Conservation (phyloP, 129 eudicot species). For the Oenanthe sinensis region DNA sequence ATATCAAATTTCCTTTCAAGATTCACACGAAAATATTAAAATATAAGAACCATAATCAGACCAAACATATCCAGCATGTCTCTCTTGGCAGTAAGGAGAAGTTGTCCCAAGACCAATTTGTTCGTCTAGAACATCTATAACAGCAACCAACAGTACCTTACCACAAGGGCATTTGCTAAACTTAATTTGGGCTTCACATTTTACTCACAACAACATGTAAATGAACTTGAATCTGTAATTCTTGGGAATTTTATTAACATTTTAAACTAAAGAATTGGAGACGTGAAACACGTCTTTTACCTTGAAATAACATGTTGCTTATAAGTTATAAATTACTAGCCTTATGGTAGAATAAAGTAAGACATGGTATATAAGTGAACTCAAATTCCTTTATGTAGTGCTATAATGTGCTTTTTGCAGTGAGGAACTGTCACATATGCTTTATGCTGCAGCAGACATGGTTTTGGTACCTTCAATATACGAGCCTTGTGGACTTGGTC, state of each 20-base stretch:
- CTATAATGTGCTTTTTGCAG: constrained; percentile 31
- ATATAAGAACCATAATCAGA: not conserved
- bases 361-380: not conserved
- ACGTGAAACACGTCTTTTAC: not conserved
- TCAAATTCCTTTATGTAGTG: not conserved
- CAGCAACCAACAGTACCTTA: not conserved
- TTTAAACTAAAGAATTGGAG: not conserved
- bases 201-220: not conserved
- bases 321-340: not conserved
- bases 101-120: not conserved
- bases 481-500: constrained; percentile 92
- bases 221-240: not conserved
- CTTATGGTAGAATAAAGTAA: not conserved
- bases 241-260: not conserved
- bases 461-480: constrained; percentile 84
- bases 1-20: not conserved
- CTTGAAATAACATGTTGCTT: not conserved
- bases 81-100: not conserved
- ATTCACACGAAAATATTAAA: not conserved
- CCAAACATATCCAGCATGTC: not conserved
- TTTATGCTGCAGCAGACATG: constrained; percentile 81
- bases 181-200: not conserved
- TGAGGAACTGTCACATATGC: constrained; percentile 85
- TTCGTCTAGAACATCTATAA: not conserved
- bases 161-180: not conserved